These are phyloP conservation scores for Blastobotrys attinorum DNA, from an alignment of 805 yeast species.

Conservation along the genomic window DNA sequence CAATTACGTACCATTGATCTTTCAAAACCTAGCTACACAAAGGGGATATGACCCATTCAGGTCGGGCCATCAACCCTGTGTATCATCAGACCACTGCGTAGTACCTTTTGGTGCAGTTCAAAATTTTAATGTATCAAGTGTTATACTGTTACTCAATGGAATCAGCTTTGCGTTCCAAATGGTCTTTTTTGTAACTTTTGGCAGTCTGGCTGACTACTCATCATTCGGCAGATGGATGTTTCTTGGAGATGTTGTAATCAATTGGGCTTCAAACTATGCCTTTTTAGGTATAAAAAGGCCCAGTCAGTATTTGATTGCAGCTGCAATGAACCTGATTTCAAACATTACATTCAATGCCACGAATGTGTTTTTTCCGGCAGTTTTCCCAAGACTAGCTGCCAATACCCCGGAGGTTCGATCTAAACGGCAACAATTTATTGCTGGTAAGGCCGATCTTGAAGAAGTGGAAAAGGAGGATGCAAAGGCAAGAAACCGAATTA, in stretches of 20 bases:
- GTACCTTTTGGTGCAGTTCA: conserved; percentile 9
- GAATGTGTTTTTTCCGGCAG: conserved; percentile 13
- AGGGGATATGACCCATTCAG: conserved; percentile 10
- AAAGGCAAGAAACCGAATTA: conserved; percentile 10
- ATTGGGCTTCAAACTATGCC: conserved; percentile 13
- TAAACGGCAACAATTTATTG: conserved; percentile 9
- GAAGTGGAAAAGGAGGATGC: conserved; percentile 6
- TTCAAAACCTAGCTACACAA: conserved; percentile 9
- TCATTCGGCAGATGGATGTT: conserved; percentile 9
- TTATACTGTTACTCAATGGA: conserved; percentile 11
- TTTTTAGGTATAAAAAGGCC: conserved; percentile 7
- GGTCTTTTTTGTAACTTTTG: conserved; percentile 11
- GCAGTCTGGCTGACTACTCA: conserved; percentile 14
- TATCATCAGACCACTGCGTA: conserved; percentile 7
- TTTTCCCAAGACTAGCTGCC: conserved; percentile 13
- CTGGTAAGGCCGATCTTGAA: conserved; percentile 9
- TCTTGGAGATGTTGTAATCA: conserved; percentile 6
- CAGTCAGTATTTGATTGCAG: conserved; percentile 9
- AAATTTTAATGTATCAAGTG: conserved; percentile 7
- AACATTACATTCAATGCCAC: conserved; percentile 9
- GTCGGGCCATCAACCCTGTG: conserved; percentile 8
- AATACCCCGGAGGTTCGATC: conserved; percentile 11
- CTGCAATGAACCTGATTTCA: conserved; percentile 7
- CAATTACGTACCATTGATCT: conserved; percentile 10
- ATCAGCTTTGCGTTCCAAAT: conserved; percentile 13